Base-by-base conservation (phyloP, 2,329 filamentous ascomycete species). In the Parastagonospora avenae region DNA sequence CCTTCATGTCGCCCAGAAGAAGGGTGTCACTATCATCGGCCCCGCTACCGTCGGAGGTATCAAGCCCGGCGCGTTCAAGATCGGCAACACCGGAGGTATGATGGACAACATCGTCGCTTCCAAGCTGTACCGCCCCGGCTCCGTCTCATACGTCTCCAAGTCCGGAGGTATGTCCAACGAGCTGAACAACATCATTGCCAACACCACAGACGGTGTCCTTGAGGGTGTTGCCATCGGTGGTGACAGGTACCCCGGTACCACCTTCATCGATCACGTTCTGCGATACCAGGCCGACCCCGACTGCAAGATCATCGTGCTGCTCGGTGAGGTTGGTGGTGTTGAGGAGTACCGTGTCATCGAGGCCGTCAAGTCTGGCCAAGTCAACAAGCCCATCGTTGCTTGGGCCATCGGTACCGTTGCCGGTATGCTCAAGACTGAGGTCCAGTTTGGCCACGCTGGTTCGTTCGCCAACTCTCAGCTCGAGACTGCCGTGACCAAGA, bases 61-160 rank as follows among this genome's bases (percentile, higher is more conserved):
- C 82, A 99, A 97, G 87, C 94, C 94, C 58, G 94, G 94, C 77
- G 91, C 90, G 77, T 99, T 93, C 90, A 99, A 97, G 87, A 99
- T 99, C 63, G 94, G 94, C 77, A 99, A 99, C 86, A 99, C 94
- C 71, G 94, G 94, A 85, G 94, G 94, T 79, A 99, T 99, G 94
- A 99, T 99, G 94, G 94, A 99, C 86, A 99, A 99, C 86, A 99
- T 99, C 72, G 94, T 99, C 61, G 92, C 94, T 67, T 97, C 94
- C 77, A 99, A 99, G 88, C 91, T 99, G 56, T 99, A 99, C 88
- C 93, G 94, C 80, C 94, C 94, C 82, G 94, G 94, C 70, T 97
- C 94, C 67, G 92, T 99, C 64, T 94, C 91, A 70, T 99, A 99
- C 79, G 94, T 99, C 79, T 97, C 93, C 85, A 99, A 99, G 85